phyloP scores from a whole-genome alignment of 2,329 filamentous ascomycete genomes.

The Camillea tinctor region DNA sequence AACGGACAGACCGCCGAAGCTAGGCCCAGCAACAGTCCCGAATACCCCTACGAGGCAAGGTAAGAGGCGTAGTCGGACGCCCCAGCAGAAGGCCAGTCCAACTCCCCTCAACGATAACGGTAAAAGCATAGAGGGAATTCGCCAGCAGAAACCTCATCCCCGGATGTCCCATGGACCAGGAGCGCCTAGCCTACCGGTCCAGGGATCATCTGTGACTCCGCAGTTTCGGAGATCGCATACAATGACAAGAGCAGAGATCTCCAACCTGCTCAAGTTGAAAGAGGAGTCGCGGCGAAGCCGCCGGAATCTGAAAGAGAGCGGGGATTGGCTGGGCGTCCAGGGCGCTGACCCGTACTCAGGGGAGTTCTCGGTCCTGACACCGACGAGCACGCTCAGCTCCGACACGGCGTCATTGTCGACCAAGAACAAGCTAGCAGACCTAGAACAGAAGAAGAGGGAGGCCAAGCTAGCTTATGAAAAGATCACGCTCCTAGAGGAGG shows the following conservation, averaged over 20 bases:
- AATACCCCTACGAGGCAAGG: neutral
- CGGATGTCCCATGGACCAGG: neutral
- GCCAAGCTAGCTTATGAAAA: constrained; percentile 37
- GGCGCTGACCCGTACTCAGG: constrained; percentile 58
- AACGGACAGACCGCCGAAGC: constrained; percentile 14
- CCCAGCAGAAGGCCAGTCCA: neutral
- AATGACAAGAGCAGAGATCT: constrained; percentile 17
- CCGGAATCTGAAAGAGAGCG: constrained; percentile 49
- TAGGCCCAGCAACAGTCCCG: neutral
- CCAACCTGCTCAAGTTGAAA: constrained; percentile 22
- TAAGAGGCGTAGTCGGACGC: neutral
- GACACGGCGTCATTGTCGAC: constrained; percentile 34
- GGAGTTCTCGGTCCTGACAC: constrained; percentile 49
- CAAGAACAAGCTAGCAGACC: constrained; percentile 31
- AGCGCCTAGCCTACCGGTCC: neutral
- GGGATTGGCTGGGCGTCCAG: constrained; percentile 59
- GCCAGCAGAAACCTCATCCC: neutral
- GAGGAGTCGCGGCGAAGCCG: constrained; percentile 40
- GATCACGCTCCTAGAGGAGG: constrained; percentile 35
- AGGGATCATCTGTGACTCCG: neutral
- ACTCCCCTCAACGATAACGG: neutral
- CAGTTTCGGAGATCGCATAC: constrained; percentile 9
- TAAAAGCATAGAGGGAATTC: neutral
- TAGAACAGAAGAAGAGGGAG: constrained; percentile 35
- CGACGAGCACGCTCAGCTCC: constrained; percentile 44